These are phyloP conservation scores for Aspergillus mulundensis DNA, from an alignment of 495 filamentous ascomycete genomes.

Conservation along the genomic window DNA sequence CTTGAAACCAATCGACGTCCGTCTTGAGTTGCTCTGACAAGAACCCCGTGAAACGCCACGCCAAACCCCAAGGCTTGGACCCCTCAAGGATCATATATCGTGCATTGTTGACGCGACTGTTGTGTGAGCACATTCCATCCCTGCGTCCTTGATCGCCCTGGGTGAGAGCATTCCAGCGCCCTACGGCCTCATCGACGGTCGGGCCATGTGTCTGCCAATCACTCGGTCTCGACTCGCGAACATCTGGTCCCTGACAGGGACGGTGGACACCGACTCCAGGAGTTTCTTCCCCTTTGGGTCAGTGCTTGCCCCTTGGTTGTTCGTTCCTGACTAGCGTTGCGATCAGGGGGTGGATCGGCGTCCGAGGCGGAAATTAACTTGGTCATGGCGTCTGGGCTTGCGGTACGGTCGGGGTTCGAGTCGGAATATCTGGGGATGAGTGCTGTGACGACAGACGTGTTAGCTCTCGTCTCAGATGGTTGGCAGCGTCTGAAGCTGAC, in stretches of 20 bases:
- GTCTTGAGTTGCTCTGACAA: neutral
- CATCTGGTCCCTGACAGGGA: neutral
- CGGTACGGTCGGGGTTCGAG: neutral
- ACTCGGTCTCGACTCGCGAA: neutral
- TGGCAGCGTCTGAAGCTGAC: neutral
- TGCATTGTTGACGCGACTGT: neutral
- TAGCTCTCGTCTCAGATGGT: neutral
- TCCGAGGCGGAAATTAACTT: constrained; percentile 3
- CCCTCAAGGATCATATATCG: neutral
- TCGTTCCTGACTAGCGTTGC: constrained; percentile 6
- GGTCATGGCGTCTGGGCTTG: neutral
- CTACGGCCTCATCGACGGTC: neutral
- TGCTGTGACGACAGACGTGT: neutral
- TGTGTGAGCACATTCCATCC: neutral
- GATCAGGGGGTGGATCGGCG: constrained; percentile 8
- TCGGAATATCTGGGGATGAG: no score
- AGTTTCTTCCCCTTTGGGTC: constrained; percentile 3
- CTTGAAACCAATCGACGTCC: constrained; percentile 1
- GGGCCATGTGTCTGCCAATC: neutral
- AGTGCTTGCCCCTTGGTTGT: constrained; percentile 1
- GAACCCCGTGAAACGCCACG: neutral
- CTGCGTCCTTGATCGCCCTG: neutral
- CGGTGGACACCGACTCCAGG: neutral
- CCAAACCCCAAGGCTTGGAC: neutral
- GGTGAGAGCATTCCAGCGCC: neutral